phyloP scores from a whole-genome alignment of 805 yeast genomes.

The Candida lessepsii region DNA sequence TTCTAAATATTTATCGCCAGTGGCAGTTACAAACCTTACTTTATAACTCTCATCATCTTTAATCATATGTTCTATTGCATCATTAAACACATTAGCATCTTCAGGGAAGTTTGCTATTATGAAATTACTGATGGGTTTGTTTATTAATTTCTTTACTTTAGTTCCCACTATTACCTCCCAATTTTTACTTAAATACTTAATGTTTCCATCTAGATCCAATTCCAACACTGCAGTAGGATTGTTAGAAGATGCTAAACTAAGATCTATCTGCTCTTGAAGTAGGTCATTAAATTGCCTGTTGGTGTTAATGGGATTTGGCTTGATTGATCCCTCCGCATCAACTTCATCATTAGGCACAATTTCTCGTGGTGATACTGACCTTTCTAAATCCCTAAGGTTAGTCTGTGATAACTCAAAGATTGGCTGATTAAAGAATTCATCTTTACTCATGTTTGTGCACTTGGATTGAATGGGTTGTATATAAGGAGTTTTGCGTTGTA shows the following conservation, averaged over 20 bases:
- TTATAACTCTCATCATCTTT: conserved; percentile 73
- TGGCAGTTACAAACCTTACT: conserved; percentile 66
- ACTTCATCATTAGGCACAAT: conserved; percentile 14
- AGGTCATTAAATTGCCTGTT: conserved; percentile 13
- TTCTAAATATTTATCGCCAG: conserved; percentile 23
- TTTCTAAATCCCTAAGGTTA: conserved; percentile 21
- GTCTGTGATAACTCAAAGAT: conserved; percentile 19
- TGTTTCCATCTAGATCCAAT: conserved; percentile 72
- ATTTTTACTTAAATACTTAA: conserved; percentile 69
- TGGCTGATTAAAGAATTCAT: conserved; percentile 18
- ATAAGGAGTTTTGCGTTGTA: background rate
- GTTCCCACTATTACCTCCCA: conserved; percentile 84
- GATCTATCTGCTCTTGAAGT: conserved; percentile 50
- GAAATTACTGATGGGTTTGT: conserved; percentile 58
- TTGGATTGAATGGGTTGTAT: background rate
- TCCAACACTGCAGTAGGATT: conserved; percentile 82
- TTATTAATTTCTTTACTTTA: conserved; percentile 49
- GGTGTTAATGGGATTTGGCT: conserved; percentile 1
- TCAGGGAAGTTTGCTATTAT: conserved; percentile 58
- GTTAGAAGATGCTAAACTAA: conserved; percentile 61
- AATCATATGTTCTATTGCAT: conserved; percentile 70
- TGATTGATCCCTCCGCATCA: background rate
- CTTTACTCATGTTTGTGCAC: conserved; percentile 7
- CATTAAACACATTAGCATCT: conserved; percentile 65
- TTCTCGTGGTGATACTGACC: conserved; percentile 36